Percentiles rank a stretch among this genome's conserved stretches.
These are phyloP conservation scores for Hirsutella thompsonii DNA, from an alignment of 2,329 filamentous ascomycete genomes.

Conservation along the genomic window DNA sequence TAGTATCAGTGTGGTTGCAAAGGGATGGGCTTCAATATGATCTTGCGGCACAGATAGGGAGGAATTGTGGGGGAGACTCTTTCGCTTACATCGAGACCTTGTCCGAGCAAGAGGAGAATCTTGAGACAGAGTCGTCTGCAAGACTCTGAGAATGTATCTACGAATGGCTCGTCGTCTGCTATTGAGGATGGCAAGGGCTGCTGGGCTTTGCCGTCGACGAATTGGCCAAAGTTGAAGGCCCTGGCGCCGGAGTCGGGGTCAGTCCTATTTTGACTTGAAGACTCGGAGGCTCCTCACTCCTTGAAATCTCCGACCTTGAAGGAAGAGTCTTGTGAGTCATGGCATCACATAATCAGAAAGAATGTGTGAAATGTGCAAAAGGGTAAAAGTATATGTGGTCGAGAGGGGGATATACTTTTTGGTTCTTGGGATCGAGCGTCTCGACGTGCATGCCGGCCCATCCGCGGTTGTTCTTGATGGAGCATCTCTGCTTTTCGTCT, in stretches of 20 bases:
- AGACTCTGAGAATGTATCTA: constrained; percentile 53
- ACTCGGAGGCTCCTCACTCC: constrained; percentile 44
- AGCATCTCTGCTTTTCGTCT: constrained; percentile 61
- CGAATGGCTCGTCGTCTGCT: constrained; percentile 40
- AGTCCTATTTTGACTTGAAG: not conserved
- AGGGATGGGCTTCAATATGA: not conserved
- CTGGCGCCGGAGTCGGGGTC: constrained; percentile 27
- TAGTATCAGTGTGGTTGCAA: not conserved
- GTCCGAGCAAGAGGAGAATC: constrained; percentile 64
- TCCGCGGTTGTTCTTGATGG: constrained; percentile 73
- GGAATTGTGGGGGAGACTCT: not conserved
- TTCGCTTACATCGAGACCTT: constrained; percentile 52
- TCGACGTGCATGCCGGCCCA: constrained; percentile 85
- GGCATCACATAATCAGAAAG: no score
- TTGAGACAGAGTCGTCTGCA: constrained; percentile 63
- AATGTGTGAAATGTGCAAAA: no score
- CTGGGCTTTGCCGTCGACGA: constrained; percentile 51
- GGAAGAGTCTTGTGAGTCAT: not conserved
- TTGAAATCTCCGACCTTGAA: constrained; percentile 69
- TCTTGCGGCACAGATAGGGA: no score
- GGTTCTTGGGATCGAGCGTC: constrained; percentile 71
- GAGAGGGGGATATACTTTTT: no score
- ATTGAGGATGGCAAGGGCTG: constrained; percentile 66
- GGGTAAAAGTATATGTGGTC: no score
- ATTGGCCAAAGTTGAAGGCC: constrained; percentile 86